A percentile compares a stretch with the other conserved stretches of the same genome.
These are phyloP conservation scores for Chalara sp. DNA, from an alignment of 2,329 filamentous ascomycete genomes.

Conservation along the genomic window DNA sequence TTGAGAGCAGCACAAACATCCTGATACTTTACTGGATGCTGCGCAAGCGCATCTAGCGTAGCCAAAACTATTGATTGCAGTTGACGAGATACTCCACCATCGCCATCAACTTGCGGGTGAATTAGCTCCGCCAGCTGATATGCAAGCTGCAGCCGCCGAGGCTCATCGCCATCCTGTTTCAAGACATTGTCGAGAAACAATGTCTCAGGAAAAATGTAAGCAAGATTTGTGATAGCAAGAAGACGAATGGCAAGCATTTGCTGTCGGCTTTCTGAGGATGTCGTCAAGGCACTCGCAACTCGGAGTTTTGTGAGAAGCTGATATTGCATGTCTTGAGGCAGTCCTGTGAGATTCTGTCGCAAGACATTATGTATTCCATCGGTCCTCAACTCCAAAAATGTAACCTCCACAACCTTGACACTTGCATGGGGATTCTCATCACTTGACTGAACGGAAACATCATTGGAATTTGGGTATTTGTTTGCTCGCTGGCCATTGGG, in stretches of 20 bases:
- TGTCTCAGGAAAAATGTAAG: slow-evolving; percentile 78
- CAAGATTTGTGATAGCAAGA: slow-evolving; percentile 82
- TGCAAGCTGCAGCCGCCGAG: slow-evolving; percentile 78
- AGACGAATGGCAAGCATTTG: slow-evolving; percentile 74
- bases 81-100: slow-evolving; percentile 61
- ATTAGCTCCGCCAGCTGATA: slow-evolving; percentile 91
- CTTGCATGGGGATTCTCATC: slow-evolving; percentile 17
- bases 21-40: slow-evolving; percentile 68
- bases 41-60: slow-evolving; percentile 77
- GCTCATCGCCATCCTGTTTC: slow-evolving; percentile 83
- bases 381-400: slow-evolving; percentile 42
- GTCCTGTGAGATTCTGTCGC: slow-evolving; percentile 47
- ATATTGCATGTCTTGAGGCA: slow-evolving; percentile 70
- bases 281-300: slow-evolving; percentile 71
- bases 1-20: slow-evolving; percentile 90
- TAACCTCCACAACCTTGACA: slow-evolving; percentile 40
- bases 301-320: slow-evolving; percentile 80
- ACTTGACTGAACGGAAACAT: slow-evolving; percentile 26
- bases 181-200: slow-evolving; percentile 83
- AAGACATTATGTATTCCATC: slow-evolving; percentile 51
- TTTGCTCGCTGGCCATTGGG: slow-evolving; percentile 24
- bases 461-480: slow-evolving; percentile 27
- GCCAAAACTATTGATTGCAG: slow-evolving; percentile 78
- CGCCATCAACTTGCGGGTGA: slow-evolving; percentile 69
- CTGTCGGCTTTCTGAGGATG: slow-evolving; percentile 59